Percentiles rank a stretch among this genome's conserved stretches.
Conservation (phyloP, 192 early-diverging fungal species). For the Nowakowskiella sp. region DNA sequence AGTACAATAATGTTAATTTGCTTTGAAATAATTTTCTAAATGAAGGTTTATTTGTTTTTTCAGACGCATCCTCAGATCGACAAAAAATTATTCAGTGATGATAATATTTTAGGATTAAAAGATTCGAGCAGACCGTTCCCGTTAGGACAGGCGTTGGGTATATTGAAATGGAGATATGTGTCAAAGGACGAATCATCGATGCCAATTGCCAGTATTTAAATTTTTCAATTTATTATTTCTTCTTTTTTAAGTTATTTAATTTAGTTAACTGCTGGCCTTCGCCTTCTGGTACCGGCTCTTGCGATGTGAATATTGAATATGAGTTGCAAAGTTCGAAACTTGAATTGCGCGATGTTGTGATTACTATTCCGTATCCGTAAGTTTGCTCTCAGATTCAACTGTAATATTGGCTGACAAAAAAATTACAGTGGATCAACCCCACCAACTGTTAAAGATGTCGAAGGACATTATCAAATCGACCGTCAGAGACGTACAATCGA, state of each 20-base stretch:
- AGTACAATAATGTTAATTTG: slow-evolving; percentile 21
- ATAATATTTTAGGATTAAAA: slow-evolving; percentile 66
- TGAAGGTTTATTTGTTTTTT: not conserved
- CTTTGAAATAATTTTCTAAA: not conserved
- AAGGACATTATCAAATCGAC: slow-evolving; percentile 76
- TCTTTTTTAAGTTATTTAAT: not conserved
- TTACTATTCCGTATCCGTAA: slow-evolving; percentile 84
- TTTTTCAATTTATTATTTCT: not conserved
- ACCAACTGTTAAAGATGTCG: slow-evolving; percentile 71
- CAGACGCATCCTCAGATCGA: slow-evolving; percentile 97
- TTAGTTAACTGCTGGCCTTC: slow-evolving; percentile 97
- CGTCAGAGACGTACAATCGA: slow-evolving; percentile 59
- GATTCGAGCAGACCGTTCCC: slow-evolving; percentile 82
- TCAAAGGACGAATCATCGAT: slow-evolving; percentile 74
- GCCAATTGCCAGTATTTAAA: slow-evolving; percentile 66
- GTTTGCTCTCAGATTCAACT: slow-evolving; percentile 10
- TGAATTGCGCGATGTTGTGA: slow-evolving; percentile 76
- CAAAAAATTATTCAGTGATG: slow-evolving; percentile 71
- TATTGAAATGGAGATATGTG: slow-evolving; percentile 84
- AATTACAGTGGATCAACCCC: slow-evolving; percentile 47
- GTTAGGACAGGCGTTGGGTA: slow-evolving; percentile 66
- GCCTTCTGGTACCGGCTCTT: slow-evolving; percentile 72
- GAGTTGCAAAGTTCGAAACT: slow-evolving; percentile 71
- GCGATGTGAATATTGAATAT: slow-evolving; percentile 96
- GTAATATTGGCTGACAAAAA: not conserved